Percentiles rank a stretch among this genome's conserved stretches.
phyloP scores from a whole-genome alignment of 1,139 yeast genomes.

The Protomyces arabidopsidicola region DNA sequence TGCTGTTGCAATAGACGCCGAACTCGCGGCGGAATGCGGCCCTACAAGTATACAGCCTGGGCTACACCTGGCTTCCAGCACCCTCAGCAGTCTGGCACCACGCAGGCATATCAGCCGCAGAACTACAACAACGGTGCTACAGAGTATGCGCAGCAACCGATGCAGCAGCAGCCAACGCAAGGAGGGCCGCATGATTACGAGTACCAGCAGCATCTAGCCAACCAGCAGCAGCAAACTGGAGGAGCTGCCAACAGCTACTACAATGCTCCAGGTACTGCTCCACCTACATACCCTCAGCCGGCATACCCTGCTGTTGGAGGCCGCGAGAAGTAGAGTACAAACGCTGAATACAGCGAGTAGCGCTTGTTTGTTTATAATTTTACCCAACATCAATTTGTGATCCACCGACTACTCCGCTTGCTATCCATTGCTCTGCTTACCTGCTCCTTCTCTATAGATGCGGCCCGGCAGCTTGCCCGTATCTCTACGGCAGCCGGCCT shows the following conservation, averaged over 20 bases:
- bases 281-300: background rate
- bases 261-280: background rate
- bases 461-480: slow-evolving; percentile 4
- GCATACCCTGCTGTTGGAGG: background rate
- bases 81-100: slow-evolving; percentile 20
- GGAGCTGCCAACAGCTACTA: background rate
- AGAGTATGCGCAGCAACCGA: slow-evolving; percentile 4
- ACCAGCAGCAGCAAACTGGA: background rate
- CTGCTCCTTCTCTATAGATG: background rate
- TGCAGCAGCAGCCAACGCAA: slow-evolving; percentile 4
- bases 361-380: too few relatives aligned
- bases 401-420: too few relatives aligned
- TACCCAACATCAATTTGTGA: too few relatives aligned
- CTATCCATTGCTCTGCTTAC: too few relatives aligned
- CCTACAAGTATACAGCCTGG: slow-evolving; percentile 29
- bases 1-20: slow-evolving; percentile 21
- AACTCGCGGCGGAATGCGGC: slow-evolving; percentile 11
- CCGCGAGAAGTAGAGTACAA: background rate
- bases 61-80: slow-evolving; percentile 22
- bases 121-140: background rate
- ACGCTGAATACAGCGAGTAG: too few relatives aligned
- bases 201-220: background rate
- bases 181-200: slow-evolving; percentile 1
- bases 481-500: slow-evolving; percentile 15
- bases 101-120: background rate